Base-by-base conservation (phyloP, 2,329 filamentous ascomycete genomes). In the Huntiella decipiens region DNA sequence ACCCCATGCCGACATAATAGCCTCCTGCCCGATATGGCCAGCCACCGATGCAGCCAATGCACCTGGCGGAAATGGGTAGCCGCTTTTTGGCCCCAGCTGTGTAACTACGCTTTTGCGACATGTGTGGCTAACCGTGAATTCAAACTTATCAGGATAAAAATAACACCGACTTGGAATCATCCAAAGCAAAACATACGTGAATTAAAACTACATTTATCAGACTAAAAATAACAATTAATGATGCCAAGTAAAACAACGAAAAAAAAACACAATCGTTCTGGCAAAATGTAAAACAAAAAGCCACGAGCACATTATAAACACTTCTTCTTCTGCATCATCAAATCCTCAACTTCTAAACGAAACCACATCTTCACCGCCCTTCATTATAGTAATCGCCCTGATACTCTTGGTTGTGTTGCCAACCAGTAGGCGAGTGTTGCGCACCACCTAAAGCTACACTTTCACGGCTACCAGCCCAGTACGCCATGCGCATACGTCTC, bases 351-450 rank as follows among this genome's bases (percentile, higher is more conserved):
- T 10, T 17, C n/a, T 38, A 12, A 38, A 13, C 36, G 17, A 15
- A 38, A 38, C 36, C 36, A 3, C 6, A 28, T 28, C 22, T 28
- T 28, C 19, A 16, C 38, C 19, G 13, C 28, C 7, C 31, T 35
- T 46, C 43, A 54, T 67, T 71, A 53, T 72, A 74, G 49, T 72
- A 69, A 33, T 74, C 70, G 41, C 44, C 44, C 36, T 68, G 66
- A 52, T 68, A 69, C 39, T 65, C 61, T 42, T 70, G 66, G 41
- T 58, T 59, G 12, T 53, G 55, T 37, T 58, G 56, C 48, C 47
- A 53, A 35, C 61, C 53, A 61, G 44, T 40, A n/a, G 43, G 63
- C 65, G 45, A 55, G 55, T 57, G 59, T 67, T 72, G 52, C 58
- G 62, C 37, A 61, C 61, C 46, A 51, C 51, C 39, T 55, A 42